phyloP scores from a whole-genome alignment of 2,329 filamentous ascomycete genomes.

The Periconia digitata region DNA sequence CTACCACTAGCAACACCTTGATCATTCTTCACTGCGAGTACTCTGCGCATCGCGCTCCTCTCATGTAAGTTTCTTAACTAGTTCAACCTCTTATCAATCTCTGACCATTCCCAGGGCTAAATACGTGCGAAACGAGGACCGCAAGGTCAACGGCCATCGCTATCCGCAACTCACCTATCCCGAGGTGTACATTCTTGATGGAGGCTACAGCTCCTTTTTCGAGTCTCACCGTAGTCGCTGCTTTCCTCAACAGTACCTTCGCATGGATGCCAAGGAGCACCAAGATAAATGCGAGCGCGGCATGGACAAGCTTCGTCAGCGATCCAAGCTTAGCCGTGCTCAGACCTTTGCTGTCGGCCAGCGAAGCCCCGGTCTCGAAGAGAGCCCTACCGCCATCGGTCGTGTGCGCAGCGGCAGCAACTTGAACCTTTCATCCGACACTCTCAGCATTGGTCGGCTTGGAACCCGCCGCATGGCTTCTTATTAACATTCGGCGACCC shows the following conservation, averaged over 20 bases:
- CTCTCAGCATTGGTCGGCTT: conserved; percentile 33
- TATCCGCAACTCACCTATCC: conserved; percentile 93
- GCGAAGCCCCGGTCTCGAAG: conserved; percentile 55
- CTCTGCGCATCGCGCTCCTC: conserved; percentile 90
- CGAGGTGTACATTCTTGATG: conserved; percentile 95
- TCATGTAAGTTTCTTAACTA: conserved; percentile 62
- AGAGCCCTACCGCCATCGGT: conserved; percentile 58
- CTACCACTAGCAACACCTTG: conserved; percentile 75
- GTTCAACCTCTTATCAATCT: not conserved
- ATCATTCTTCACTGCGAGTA: conserved; percentile 98
- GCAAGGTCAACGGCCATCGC: conserved; percentile 77
- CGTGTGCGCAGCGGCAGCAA: conserved; percentile 36
- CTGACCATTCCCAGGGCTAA: conserved; percentile 62
- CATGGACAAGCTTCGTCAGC: conserved; percentile 87
- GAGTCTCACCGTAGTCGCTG: conserved; percentile 75
- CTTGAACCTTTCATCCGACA: conserved; percentile 33
- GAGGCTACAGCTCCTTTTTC: conserved; percentile 95
- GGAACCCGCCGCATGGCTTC: conserved; percentile 42
- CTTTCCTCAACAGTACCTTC: conserved; percentile 92
- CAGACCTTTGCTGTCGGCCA: conserved; percentile 94
- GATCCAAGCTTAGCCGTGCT: conserved; percentile 81
- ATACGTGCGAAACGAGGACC: conserved; percentile 86
- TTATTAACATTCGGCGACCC: conserved; percentile 31
- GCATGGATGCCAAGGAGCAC: conserved; percentile 93
- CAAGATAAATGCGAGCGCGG: conserved; percentile 91